Evolutionary conservation across 2,329 filamentous ascomycete genomes (phyloP), one percentile per base, ranked within the genome.

Genomic region (Pestalotiopsis sp.): DNA sequence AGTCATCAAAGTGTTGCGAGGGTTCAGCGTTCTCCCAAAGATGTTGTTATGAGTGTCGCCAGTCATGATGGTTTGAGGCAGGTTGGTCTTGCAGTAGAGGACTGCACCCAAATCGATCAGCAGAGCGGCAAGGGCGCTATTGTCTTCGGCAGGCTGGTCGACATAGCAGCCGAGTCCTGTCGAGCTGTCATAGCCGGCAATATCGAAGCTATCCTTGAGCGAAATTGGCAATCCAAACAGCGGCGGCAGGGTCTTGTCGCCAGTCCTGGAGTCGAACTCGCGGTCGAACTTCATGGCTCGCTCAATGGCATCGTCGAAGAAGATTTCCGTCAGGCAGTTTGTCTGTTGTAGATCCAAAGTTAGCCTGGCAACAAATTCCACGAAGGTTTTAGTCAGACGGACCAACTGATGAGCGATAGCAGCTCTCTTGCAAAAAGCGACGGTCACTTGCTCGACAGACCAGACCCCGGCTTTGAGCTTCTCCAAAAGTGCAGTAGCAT

Each of bases 191-290:
- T 52, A 57, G 20, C 57, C 27, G n/a, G 23, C 5, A 14, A 27
- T 17, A 13, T 36, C 56, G n/a, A 20, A 27, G 13, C 58, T 49
- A 4, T 72, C 73, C 72, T 80, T 82, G 61, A 75, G 66, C n/a
- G 68, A 72, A 27, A 90, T 80, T 0, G 88, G 87, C 0, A 90
- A 78, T 2, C 90, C 90, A 77, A 92, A 90, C 4, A 92, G 80
- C 3, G 89, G 88, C 9, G 13, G 88, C 76, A 13, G 88, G 80
- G 67, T 78, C 80, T 71, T 52, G 3, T 4, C 14, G n/a, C 20
- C 17, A 2, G 17, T 79, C 78, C 25, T 71, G 68, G 31, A 4
- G 3, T 73, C 67, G 11, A 81, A 75, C 70, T 84, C 73, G 2
- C 76, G 71, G 74, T 87, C 86, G 3, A 87, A 75, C 3, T 75